A percentile compares a stretch with the other conserved stretches of the same genome.
Conservation (phyloP, 1,284 basidiomycete species). For the Neonothopanus nambi region DNA sequence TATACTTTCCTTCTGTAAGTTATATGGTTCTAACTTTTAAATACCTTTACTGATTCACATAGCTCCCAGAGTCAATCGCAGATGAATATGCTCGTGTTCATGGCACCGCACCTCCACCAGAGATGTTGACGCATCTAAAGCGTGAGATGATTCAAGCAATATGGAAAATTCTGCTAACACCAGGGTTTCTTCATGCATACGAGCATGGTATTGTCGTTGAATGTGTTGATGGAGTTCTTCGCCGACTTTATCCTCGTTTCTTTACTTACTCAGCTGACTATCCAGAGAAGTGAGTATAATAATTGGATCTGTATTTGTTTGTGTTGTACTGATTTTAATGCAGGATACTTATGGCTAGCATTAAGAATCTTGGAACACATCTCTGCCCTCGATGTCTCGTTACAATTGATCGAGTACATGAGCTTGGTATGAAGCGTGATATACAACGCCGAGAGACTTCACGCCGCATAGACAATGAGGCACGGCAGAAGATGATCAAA, state of each 20-base stretch:
- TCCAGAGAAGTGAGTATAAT: constrained; percentile 36
- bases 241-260: constrained; percentile 31
- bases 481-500: background rate
- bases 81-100: constrained; percentile 10
- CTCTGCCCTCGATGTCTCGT: constrained; percentile 31
- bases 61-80: constrained; percentile 25
- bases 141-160: too few relatives aligned
- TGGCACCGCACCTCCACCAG: constrained; percentile 6
- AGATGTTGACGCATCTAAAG: constrained; percentile 28
- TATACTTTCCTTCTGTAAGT: too few relatives aligned
- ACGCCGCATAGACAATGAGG: constrained; percentile 15
- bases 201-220: constrained; percentile 27
- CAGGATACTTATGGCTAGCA: constrained; percentile 30
- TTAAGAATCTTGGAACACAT: too few relatives aligned
- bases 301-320: background rate
- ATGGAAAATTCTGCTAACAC: constrained; percentile 26
- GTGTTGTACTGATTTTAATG: background rate
- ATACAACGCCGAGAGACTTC: constrained; percentile 4
- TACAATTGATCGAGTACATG: constrained; percentile 9
- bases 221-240: constrained; percentile 31
- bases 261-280: constrained; percentile 42
- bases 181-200: constrained; percentile 31
- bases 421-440: background rate
- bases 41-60: constrained; percentile 8
- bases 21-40: constrained; percentile 14